Evolutionary conservation across 495 filamentous ascomycete species (phyloP), one percentile per base, ranked within the genome.

Genomic region (Penicillium daleae): DNA sequence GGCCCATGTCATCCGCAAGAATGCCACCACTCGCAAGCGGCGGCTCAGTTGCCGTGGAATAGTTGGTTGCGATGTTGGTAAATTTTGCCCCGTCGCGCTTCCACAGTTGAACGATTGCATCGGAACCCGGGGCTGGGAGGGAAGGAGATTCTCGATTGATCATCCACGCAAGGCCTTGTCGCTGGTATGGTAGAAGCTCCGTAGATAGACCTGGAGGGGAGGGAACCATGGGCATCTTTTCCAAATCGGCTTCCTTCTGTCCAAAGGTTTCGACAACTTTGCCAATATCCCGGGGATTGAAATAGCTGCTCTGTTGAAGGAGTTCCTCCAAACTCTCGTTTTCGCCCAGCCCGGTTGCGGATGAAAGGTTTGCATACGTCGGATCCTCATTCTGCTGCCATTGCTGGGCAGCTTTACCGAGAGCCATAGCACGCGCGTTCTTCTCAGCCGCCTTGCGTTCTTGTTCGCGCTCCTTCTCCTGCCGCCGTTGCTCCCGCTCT

Each of bases 1-100:
- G 78, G 4, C 93, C 93, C 93, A 97, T 97, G 64, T 97, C 93
- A 72, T 97, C 93, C 26, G 92, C 92, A 13, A 97, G 79, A 33
- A 97, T 91, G 35, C 92, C 93, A 48, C 93, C 94, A 65, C 87
- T 90, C 1, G 89, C 85, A 21, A 97, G 78, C 4, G 69, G 65
- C 0, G 92, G 92, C 3, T 77, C 72, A 5, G 70, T 72, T 1
- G 70, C 71, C 3, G 83, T 86, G 0, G 86, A 83, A 68, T 86
- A 93, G 63, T 89, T 88, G 2, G 93, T 94, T 32, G 89, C 92
- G 37, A 96, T 77, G 67, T 97, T 95, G 52, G 80, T 82, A 57
- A 88, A 96, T 4, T 75, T 72, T 27, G 80, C 80, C 4, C 67
- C 66, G 6, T 81, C 66, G 7, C 71, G 71, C 72, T 90, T 91